Conservation (phyloP, 148 eudicot genomes). For the Camellia granthamiana region DNA sequence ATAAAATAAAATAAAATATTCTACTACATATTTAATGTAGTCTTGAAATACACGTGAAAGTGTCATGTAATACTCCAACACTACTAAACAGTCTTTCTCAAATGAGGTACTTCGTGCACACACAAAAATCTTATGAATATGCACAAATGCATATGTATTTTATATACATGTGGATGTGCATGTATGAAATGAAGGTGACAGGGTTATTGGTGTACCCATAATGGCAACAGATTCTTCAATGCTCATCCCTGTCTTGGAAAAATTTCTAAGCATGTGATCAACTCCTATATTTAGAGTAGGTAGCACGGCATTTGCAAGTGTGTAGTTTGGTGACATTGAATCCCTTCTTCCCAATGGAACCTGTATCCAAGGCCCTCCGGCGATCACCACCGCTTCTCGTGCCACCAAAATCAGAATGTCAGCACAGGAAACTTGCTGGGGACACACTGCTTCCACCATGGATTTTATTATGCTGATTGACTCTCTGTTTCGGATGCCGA, state of each 20-base stretch:
- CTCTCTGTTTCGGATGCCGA: slow-evolving; percentile 48
- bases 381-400: slow-evolving; percentile 36
- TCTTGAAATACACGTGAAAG: no score
- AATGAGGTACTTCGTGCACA: no score
- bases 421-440: slow-evolving; percentile 52
- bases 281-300: slow-evolving; percentile 39
- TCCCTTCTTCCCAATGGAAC: slow-evolving; percentile 62
- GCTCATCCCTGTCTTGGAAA: slow-evolving; percentile 44
- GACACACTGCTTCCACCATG: slow-evolving; percentile 40
- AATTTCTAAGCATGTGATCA: slow-evolving; percentile 33
- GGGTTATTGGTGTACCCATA: slow-evolving; percentile 27
- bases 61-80: no score
- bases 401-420: slow-evolving; percentile 56
- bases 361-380: slow-evolving; percentile 42
- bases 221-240: slow-evolving; percentile 56
- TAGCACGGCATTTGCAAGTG: slow-evolving; percentile 39
- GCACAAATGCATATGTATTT: no score
- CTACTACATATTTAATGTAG: no score
- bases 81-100: no score
- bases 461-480: slow-evolving; percentile 33
- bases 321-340: slow-evolving; percentile 26
- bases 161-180: neutral
- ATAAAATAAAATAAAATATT: no score
- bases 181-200: neutral
- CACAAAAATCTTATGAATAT: no score